Evolutionary conservation across 805 yeast genomes (phyloP), one percentile per base, ranked within the genome.

Genomic region (Candida quercuum): DNA sequence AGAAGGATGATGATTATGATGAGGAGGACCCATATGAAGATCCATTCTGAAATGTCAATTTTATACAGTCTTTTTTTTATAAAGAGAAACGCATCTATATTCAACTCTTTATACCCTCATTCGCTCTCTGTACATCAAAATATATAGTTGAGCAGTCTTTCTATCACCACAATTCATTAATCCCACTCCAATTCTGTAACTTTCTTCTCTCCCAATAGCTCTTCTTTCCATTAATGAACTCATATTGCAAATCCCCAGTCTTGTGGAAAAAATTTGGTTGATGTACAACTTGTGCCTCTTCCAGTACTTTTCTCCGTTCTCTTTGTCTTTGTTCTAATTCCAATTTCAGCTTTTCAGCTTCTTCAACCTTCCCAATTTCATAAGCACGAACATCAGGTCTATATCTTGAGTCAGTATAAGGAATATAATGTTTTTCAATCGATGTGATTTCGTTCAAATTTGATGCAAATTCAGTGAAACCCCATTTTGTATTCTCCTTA

Each of bases 21-120:
- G 99, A 91, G 58, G 98, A 93, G 51, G 99, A 91, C 60, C 97
- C 98, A 0, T 91, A 81, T 54, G 99, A 91, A 57, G 98, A 91
- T 55, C 98, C 98, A 6, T 88, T 87, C 54, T 88, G 11, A 60
- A 59, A 12, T 3, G 19, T 17, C 3, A 3, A 10, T 6, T 25
- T 22, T 25, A 21, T 36, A 17, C n/a, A 23, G 18, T 24, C 9
- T 29, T 15, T 24, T 21, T 14, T 12, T 32, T 15, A n/a, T n/a
- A n/a, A n/a, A n/a, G n/a, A n/a, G n/a, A n/a, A n/a, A n/a, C n/a
- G n/a, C n/a, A n/a, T n/a, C n/a, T n/a, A n/a, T n/a, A n/a, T n/a
- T n/a, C n/a, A n/a, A n/a, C n/a, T n/a, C n/a, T n/a, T n/a, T n/a
- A n/a, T n/a, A n/a, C n/a, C n/a, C n/a, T n/a, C n/a, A n/a, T n/a